Evolutionary conservation across 2,329 filamentous ascomycete species (phyloP).

Genomic region (Kalmusia sp.): DNA sequence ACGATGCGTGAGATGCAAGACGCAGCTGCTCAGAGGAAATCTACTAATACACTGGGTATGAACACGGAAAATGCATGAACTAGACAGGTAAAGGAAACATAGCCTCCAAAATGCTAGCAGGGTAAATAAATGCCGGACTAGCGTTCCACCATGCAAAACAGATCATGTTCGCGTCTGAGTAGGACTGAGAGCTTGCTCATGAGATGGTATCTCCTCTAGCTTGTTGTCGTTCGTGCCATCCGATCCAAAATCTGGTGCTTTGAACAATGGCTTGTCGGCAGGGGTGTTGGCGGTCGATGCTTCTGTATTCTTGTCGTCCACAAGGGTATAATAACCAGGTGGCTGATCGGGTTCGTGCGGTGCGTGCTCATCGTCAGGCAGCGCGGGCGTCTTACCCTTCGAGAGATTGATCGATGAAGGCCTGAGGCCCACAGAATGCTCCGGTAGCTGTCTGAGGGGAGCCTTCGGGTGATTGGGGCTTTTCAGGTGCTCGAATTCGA

Average conservation of each 20-base stretch:
- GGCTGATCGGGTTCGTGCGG: neutral
- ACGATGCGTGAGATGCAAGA: neutral
- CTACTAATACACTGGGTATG: conserved; percentile 7
- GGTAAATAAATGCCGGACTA: neutral
- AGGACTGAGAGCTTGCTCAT: conserved; percentile 27
- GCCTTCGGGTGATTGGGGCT: conserved; percentile 37
- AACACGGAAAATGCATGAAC: neutral
- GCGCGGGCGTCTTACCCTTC: neutral
- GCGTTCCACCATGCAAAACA: neutral
- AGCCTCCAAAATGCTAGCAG: neutral
- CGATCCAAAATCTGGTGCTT: conserved; percentile 29
- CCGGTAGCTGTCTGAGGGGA: conserved; percentile 44
- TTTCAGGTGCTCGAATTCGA: conserved; percentile 51
- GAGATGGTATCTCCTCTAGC: neutral
- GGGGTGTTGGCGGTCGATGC: neutral
- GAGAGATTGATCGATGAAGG: conserved; percentile 7
- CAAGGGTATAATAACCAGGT: neutral
- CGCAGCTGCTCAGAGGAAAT: neutral
- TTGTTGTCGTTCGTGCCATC: conserved; percentile 17
- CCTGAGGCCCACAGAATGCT: conserved; percentile 39
- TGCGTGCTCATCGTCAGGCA: neutral
- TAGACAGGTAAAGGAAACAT: neutral
- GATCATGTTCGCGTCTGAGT: conserved; percentile 12
- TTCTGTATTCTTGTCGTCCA: conserved; percentile 4
- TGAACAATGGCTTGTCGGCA: conserved; percentile 26